These are phyloP conservation scores for Moringa oleifera DNA, from an alignment of 345 rosid species.

Conservation along the genomic window DNA sequence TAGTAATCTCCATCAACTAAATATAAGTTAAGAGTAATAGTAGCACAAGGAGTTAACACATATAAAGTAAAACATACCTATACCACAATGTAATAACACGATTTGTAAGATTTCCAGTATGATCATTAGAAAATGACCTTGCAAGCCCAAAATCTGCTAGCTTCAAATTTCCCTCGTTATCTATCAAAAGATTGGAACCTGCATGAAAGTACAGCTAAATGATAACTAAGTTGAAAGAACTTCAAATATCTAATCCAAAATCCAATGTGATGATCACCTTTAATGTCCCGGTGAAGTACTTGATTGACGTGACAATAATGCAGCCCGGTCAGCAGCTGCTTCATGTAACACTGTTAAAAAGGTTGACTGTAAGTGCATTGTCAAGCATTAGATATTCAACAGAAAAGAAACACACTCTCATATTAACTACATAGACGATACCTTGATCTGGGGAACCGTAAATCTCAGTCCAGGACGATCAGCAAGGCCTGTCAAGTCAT, in stretches of 20 bases:
- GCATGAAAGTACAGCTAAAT: constrained; percentile 18
- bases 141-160: constrained; percentile 98
- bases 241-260: constrained; percentile 1
- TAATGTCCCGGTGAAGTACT: constrained; percentile 96
- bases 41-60: background rate
- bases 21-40: no score
- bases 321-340: constrained; percentile 91
- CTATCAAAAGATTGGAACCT: constrained; percentile 97
- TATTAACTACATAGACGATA: constrained; percentile 18
- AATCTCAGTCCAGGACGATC: constrained; percentile 96
- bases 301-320: constrained; percentile 94
- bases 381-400: constrained; percentile 5
- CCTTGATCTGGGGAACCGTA: constrained; percentile 93
- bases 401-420: background rate
- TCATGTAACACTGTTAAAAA: constrained; percentile 80
- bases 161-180: constrained; percentile 87
- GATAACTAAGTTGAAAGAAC: constrained; percentile 5
- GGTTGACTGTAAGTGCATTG: constrained; percentile 4
- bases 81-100: constrained; percentile 96
- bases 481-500: constrained; percentile 91
- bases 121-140: constrained; percentile 72
- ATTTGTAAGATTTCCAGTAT: constrained; percentile 72
- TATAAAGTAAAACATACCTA: constrained; percentile 41
- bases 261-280: constrained; percentile 40
- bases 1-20: background rate